Base-by-base conservation (phyloP, 495 filamentous ascomycete species). In the Geoglossum glabrum region DNA sequence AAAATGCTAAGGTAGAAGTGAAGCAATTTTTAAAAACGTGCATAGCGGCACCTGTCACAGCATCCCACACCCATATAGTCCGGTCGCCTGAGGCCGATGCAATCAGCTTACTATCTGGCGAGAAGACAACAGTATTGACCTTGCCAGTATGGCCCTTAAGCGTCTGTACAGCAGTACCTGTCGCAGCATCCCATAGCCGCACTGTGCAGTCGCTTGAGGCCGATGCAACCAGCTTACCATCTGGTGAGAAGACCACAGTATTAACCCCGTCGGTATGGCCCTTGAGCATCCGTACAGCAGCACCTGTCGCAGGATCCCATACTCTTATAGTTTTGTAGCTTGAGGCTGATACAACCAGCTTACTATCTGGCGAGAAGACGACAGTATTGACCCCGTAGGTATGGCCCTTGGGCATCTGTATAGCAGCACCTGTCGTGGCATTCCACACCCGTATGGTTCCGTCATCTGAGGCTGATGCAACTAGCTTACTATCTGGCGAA, bases 131-230 rank as follows among this genome's bases (percentile, higher is more conserved):
- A 2, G 36, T 2, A 2, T 40, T 40, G 36, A 15, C 36, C 5
- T 3, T 2, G 1, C 11, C 36, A 3, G 36, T 1, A 40, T 40
- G 36, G 36, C 5, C 36, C 7, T 56, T 27, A n/a, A 62, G 54
- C 13, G 54, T 64, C 13, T 62, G 31, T 15, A 55, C 56, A 26
- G 61, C 25, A 6, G 47, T 60, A 61, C 63, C 40, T 61, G 50
- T 58, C 59, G 59, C 26, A 3, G 50, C 61, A 57, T 67, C 56
- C 65, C 62, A 67, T 34, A 70, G 5, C 30, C 63, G 57, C 1
- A 69, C 49, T 21, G 62, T 64, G 0, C 43, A 3, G 54, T 68
- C 67, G 45, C 13, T 2, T 15, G 58, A 63, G 23, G 36, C 56
- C 13, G 25, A 47, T 11, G 25, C 54, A 10, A 55, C 3, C 52